phyloP scores from a whole-genome alignment of 176 grass and related monocot species.

The Chloris gayana region DNA sequence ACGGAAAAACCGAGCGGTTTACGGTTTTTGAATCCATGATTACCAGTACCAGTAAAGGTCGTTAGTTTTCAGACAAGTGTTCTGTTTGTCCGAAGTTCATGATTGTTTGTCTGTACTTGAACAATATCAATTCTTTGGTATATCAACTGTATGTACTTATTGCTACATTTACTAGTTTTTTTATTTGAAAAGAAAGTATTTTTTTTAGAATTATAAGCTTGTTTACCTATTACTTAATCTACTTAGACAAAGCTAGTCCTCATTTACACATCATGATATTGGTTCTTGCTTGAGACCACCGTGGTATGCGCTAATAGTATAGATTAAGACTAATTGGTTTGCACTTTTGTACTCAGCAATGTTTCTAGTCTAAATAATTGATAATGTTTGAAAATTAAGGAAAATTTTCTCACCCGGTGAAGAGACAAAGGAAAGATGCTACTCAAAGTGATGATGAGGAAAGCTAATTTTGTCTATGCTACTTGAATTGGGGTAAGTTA shows the following conservation, averaged over 20 bases:
- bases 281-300: neutral
- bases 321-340: slow-evolving; percentile 15
- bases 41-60: neutral
- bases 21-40: too few relatives aligned
- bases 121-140: neutral
- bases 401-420: slow-evolving; percentile 50
- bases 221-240: neutral
- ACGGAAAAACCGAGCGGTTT: too few relatives aligned
- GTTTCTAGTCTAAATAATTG: slow-evolving; percentile 39
- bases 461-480: slow-evolving; percentile 34
- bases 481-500: slow-evolving; percentile 46
- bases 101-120: neutral
- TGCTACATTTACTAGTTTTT: slow-evolving; percentile 23
- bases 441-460: slow-evolving; percentile 73
- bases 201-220: neutral
- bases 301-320: slow-evolving; percentile 7
- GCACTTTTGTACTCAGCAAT: slow-evolving; percentile 12
- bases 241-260: neutral
- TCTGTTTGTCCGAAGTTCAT: neutral
- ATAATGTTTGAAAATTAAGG: slow-evolving; percentile 42
- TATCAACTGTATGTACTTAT: neutral
- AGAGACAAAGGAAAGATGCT: slow-evolving; percentile 51
- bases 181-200: neutral
- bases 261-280: neutral
- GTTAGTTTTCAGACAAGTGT: neutral